phyloP scores from a whole-genome alignment of 768 basidiomycete genomes.

The Termitomyces sp. region DNA sequence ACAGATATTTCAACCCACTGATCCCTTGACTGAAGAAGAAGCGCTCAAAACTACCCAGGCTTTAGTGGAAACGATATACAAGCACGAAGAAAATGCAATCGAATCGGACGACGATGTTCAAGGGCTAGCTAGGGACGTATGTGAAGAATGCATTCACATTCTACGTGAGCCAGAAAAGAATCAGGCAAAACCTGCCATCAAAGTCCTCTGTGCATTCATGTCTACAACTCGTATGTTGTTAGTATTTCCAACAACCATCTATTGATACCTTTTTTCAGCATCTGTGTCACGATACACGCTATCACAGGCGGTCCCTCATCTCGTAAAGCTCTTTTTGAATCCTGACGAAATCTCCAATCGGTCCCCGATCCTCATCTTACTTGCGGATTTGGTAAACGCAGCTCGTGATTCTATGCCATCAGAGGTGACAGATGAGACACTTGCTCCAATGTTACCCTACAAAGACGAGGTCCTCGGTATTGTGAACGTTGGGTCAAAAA shows the following conservation, averaged over 20 bases:
- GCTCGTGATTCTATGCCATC: constrained; percentile 39
- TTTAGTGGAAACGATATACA: constrained; percentile 74
- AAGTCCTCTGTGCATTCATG: constrained; percentile 75
- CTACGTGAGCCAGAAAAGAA: constrained; percentile 91
- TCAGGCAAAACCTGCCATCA: constrained; percentile 85
- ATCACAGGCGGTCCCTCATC: constrained; percentile 66
- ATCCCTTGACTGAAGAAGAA: constrained; percentile 65
- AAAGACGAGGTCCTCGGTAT: constrained; percentile 77
- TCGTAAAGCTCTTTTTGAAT: constrained; percentile 72
- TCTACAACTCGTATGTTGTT: constrained; percentile 67
- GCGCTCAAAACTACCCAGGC: constrained; percentile 70
- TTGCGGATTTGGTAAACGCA: constrained; percentile 62
- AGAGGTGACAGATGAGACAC: constrained; percentile 14
- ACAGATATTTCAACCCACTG: constrained; percentile 92
- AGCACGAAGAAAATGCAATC: constrained; percentile 35
- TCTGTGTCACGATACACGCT: constrained; percentile 66
- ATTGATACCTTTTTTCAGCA: constrained; percentile 36
- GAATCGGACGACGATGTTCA: constrained; percentile 40
- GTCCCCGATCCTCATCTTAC: constrained; percentile 58
- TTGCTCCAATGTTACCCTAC: constrained; percentile 46
- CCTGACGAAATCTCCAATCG: constrained; percentile 69
- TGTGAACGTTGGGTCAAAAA: constrained; percentile 55
- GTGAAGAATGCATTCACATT: constrained; percentile 75
- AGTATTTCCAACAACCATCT: not conserved
- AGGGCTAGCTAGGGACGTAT: constrained; percentile 70